phyloP scores from a whole-genome alignment of 495 filamentous ascomycete species.

The Tuber indicum region DNA sequence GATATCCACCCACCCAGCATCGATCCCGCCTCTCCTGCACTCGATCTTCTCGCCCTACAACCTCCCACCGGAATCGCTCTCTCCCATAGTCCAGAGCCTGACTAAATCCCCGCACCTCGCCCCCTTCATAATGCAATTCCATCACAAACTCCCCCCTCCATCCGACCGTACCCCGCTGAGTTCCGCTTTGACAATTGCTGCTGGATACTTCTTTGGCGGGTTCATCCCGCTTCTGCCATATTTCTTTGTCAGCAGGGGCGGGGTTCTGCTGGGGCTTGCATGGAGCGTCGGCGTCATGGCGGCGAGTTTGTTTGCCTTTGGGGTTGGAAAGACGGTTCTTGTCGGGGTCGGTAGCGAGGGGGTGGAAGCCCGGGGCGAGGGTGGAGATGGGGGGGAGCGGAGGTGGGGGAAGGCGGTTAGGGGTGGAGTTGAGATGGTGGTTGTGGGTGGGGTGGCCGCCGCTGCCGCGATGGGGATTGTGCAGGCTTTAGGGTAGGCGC shows the following conservation, averaged over 20 bases:
- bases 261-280: slow-evolving; percentile 56
- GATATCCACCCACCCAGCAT: slow-evolving; percentile 44
- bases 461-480: slow-evolving; percentile 61
- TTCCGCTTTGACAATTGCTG: slow-evolving; percentile 52
- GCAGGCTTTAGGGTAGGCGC: slow-evolving; percentile 49
- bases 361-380: slow-evolving; percentile 44
- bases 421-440: slow-evolving; percentile 58
- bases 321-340: slow-evolving; percentile 60
- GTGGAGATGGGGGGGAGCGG: slow-evolving; percentile 47
- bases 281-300: slow-evolving; percentile 67
- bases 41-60: slow-evolving; percentile 54
- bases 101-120: slow-evolving; percentile 44
- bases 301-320: slow-evolving; percentile 64
- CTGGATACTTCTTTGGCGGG: slow-evolving; percentile 69
- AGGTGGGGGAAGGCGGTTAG: slow-evolving; percentile 47
- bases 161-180: slow-evolving; percentile 39
- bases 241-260: slow-evolving; percentile 55
- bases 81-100: slow-evolving; percentile 49
- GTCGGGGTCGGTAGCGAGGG: slow-evolving; percentile 47
- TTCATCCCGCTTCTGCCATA: slow-evolving; percentile 69
- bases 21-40: slow-evolving; percentile 45
- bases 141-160: slow-evolving; percentile 46
- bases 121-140: slow-evolving; percentile 55
- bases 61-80: slow-evolving; percentile 47
- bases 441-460: slow-evolving; percentile 60